These are phyloP conservation scores for Maudiozyma turicensis DNA, from an alignment of 805 yeast species.

Conservation along the genomic window DNA sequence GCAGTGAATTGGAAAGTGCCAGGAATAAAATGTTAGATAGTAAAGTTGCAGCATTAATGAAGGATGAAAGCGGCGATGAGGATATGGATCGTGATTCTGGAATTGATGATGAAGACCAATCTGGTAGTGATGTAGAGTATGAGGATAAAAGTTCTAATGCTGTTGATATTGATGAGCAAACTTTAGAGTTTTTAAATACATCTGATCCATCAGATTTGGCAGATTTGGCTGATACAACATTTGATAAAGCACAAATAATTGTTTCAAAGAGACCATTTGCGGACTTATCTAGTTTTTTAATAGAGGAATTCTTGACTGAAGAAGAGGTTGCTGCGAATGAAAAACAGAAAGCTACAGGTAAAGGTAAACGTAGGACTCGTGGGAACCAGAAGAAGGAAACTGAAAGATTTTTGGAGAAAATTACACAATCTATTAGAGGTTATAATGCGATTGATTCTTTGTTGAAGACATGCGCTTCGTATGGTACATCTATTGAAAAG, in stretches of 20 bases:
- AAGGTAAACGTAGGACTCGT: slow-evolving; percentile 27
- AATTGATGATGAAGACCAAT: slow-evolving; percentile 22
- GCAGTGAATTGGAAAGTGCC: slow-evolving; percentile 29
- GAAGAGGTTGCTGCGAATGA: slow-evolving; percentile 22
- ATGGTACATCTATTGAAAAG: slow-evolving; percentile 58
- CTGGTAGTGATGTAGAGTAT: slow-evolving; percentile 27
- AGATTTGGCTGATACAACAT: slow-evolving; percentile 67
- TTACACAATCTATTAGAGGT: slow-evolving; percentile 66
- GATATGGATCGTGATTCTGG: slow-evolving; percentile 13
- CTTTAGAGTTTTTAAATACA: slow-evolving; percentile 67
- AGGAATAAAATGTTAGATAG: slow-evolving; percentile 20
- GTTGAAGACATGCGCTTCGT: slow-evolving; percentile 69
- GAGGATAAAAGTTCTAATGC: slow-evolving; percentile 19
- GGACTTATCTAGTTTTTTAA: slow-evolving; percentile 49
- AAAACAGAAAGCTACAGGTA: slow-evolving; percentile 17
- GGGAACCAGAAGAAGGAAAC: slow-evolving; percentile 52
- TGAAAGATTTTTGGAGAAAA: slow-evolving; percentile 60
- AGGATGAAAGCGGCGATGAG: slow-evolving; percentile 13
- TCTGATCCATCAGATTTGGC: slow-evolving; percentile 67
- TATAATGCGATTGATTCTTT: slow-evolving; percentile 93
- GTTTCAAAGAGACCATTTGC: slow-evolving; percentile 63
- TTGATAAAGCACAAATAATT: slow-evolving; percentile 53
- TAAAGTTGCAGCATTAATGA: slow-evolving; percentile 13
- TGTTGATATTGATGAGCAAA: slow-evolving; percentile 48
- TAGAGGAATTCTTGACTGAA: slow-evolving; percentile 39